Percentiles rank a stretch among this genome's conserved stretches.
Evolutionary conservation across 2,329 filamentous ascomycete genomes (phyloP).

Genomic region (Chaetomium sp.): DNA sequence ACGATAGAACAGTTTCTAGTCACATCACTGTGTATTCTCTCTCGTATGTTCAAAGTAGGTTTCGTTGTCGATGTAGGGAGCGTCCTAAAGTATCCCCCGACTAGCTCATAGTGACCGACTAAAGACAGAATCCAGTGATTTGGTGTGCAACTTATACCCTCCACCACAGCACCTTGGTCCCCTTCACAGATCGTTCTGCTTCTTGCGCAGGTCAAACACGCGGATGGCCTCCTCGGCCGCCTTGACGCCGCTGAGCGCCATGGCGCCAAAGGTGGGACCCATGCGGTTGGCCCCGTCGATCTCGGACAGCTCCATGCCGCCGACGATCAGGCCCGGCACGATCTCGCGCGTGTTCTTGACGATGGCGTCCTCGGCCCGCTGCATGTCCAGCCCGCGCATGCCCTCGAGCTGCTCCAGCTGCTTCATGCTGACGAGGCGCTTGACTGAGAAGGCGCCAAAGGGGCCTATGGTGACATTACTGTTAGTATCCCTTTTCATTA

Average conservation of each 20-base stretch:
- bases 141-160: slow-evolving; percentile 3
- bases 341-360: slow-evolving; percentile 90
- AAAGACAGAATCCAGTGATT: neutral
- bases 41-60: neutral
- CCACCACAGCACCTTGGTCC: neutral
- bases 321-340: slow-evolving; percentile 85
- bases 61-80: slow-evolving; percentile 2
- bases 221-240: slow-evolving; percentile 83
- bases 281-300: slow-evolving; percentile 90
- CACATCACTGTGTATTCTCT: neutral
- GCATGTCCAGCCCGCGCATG: slow-evolving; percentile 94
- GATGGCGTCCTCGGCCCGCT: slow-evolving; percentile 86
- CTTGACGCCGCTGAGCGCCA: slow-evolving; percentile 86
- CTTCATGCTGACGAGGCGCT: slow-evolving; percentile 88
- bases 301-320: slow-evolving; percentile 91
- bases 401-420: slow-evolving; percentile 80
- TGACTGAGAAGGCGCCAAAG: slow-evolving; percentile 88
- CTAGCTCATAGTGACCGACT: neutral
- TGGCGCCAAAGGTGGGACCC: slow-evolving; percentile 87
- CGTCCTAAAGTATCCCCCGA: neutral
- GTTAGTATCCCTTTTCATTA: neutral
- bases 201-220: slow-evolving; percentile 76
- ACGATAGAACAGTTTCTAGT: neutral
- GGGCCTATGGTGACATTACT: slow-evolving; percentile 49
- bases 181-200: slow-evolving; percentile 60